A percentile compares a stretch with the other conserved stretches of the same genome.
Evolutionary conservation across 495 filamentous ascomycete species (phyloP).

Genomic region (Neurospora discreta): DNA sequence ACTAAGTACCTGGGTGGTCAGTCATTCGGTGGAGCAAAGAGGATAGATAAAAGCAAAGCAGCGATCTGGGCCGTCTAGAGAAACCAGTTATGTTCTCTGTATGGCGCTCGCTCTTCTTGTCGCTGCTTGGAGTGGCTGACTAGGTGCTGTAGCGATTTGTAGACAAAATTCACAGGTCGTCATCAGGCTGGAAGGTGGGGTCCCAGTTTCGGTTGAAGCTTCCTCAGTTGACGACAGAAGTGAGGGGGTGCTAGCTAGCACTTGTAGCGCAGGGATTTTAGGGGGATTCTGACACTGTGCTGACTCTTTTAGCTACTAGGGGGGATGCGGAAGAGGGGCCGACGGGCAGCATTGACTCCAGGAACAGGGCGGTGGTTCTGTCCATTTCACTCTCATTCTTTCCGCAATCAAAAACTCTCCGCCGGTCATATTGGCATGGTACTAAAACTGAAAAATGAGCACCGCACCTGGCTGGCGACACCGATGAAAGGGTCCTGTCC

Average conservation of each 20-base stretch:
- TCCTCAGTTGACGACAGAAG: not conserved
- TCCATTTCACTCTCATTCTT: not conserved
- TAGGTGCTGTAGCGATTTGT: not conserved
- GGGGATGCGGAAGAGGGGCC: not conserved
- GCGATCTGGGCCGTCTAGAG: not conserved
- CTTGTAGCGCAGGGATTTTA: not conserved
- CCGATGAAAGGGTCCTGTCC: not conserved
- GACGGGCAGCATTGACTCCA: not conserved
- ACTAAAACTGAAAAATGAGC: not conserved
- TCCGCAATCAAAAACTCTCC: not conserved
- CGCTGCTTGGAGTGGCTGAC: not conserved
- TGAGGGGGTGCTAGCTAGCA: not conserved
- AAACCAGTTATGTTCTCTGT: not conserved
- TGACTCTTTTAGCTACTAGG: not conserved
- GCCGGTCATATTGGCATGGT: not conserved
- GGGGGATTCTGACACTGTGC: not conserved
- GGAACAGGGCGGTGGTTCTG: not conserved
- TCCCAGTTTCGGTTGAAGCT: not conserved
- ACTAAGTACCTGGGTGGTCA: not conserved
- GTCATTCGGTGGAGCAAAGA: not conserved
- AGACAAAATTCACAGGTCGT: not conserved
- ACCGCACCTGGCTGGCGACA: not conserved
- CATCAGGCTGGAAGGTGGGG: not conserved
- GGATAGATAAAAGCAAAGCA: not conserved
- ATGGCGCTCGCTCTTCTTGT: not conserved